Conservation (phyloP, 768 basidiomycete species). For the Suillus weaverae region DNA sequence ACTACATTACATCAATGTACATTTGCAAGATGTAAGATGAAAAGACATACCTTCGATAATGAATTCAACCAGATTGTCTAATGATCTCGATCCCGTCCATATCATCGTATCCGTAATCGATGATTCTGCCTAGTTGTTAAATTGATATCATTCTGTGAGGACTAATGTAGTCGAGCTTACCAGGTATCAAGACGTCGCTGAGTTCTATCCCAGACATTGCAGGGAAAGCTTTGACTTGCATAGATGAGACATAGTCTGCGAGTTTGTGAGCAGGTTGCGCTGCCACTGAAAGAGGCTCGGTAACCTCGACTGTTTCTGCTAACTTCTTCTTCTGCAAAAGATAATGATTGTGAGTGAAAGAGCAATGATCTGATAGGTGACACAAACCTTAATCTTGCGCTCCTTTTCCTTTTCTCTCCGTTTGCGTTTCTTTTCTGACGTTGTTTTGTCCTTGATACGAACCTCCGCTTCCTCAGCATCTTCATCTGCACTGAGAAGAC, state of each 20-base stretch:
- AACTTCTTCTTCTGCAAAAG: slow-evolving; percentile 61
- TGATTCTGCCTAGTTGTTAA: slow-evolving; percentile 60
- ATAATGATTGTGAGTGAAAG: slow-evolving; percentile 13
- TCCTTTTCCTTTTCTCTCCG: slow-evolving; percentile 74
- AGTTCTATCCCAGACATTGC: slow-evolving; percentile 77
- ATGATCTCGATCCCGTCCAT: slow-evolving; percentile 71
- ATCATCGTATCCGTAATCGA: slow-evolving; percentile 73
- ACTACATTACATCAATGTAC: slow-evolving; percentile 38
- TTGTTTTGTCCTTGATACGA: slow-evolving; percentile 20
- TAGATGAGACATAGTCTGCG: slow-evolving; percentile 60
- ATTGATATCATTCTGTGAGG: slow-evolving; percentile 37
- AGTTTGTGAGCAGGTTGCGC: slow-evolving; percentile 56
- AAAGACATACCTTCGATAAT: slow-evolving; percentile 63
- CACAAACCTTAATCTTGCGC: slow-evolving; percentile 62
- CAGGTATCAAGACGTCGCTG: slow-evolving; percentile 73
- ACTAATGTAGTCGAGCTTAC: slow-evolving; percentile 42
- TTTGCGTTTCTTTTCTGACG: slow-evolving; percentile 64
- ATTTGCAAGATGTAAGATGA: background rate
- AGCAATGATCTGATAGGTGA: slow-evolving; percentile 3
- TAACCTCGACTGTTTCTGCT: slow-evolving; percentile 42
- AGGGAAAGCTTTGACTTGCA: slow-evolving; percentile 70
- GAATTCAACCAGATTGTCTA: slow-evolving; percentile 73
- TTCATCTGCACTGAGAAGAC: slow-evolving; percentile 48
- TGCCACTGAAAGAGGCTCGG: slow-evolving; percentile 48
- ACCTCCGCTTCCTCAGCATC: slow-evolving; percentile 37